A percentile compares a stretch with the other conserved stretches of the same genome.
Conservation (phyloP, 257 asterid genomes). For the Penstemon eatonii region DNA sequence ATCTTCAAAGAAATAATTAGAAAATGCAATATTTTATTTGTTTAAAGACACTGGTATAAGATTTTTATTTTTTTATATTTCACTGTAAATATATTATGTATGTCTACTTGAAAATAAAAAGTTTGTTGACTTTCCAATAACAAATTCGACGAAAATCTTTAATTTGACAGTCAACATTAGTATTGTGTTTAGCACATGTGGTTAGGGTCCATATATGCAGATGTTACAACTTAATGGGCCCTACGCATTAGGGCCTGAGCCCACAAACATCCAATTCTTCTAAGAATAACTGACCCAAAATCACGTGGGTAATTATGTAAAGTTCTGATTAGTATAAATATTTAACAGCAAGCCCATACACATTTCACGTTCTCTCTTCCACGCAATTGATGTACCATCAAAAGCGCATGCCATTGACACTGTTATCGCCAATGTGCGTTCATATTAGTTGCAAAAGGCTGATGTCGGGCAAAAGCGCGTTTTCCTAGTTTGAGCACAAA, state of each 20-base stretch:
- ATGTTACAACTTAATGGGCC: constrained; percentile 9
- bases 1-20: no score
- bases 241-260: constrained; percentile 1
- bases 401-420: constrained; percentile 12
- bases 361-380: constrained; percentile 17
- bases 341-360: constrained; percentile 7
- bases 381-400: not conserved
- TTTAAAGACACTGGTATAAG: no score
- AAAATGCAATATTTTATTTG: no score
- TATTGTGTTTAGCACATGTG: not conserved
- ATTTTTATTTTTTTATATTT: no score
- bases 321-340: not conserved
- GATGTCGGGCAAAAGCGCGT: not conserved
- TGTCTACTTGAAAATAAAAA: no score
- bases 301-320: constrained; percentile 27
- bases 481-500: not conserved
- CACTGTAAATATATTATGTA: no score
- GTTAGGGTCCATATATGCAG: constrained; percentile 12
- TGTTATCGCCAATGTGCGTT: not conserved
- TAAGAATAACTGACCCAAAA: constrained; percentile 10
- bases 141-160: not conserved
- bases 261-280: constrained; percentile 4
- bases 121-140: no score
- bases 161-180: not conserved
- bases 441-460: constrained; percentile 1